phyloP scores from a whole-genome alignment of 1,139 yeast genomes.

The Wickerhamomyces sp. region DNA sequence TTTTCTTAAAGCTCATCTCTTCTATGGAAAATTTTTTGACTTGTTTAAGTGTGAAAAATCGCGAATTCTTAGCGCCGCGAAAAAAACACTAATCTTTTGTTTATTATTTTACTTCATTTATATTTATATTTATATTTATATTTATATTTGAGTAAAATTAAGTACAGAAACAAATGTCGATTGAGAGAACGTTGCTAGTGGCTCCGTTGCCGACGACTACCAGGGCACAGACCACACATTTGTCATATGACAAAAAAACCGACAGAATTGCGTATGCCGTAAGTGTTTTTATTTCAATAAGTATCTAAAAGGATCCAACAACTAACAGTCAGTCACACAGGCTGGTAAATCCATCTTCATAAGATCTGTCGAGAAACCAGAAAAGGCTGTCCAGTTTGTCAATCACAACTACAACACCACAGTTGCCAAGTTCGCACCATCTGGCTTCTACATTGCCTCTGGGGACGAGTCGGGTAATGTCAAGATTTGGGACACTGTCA shows the following conservation, averaged over 20 bases:
- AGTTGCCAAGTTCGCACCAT: constrained; percentile 82
- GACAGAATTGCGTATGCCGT: constrained; percentile 71
- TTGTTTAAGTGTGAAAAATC: background rate
- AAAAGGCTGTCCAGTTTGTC: constrained; percentile 55
- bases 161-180: no score
- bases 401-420: constrained; percentile 71
- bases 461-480: constrained; percentile 90
- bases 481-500: constrained; percentile 77
- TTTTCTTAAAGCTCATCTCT: background rate
- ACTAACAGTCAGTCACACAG: constrained; percentile 2
- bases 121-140: no score
- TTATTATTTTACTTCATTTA: no score
- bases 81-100: no score
- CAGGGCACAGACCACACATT: constrained; percentile 64
- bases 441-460: constrained; percentile 86
- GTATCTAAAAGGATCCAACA: background rate
- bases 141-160: no score
- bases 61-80: no score
- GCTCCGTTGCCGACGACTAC: constrained; percentile 80
- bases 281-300: constrained; percentile 2
- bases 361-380: constrained; percentile 55
- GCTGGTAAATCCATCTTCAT: constrained; percentile 77
- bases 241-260: constrained; percentile 66
- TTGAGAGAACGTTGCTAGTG: constrained; percentile 16
- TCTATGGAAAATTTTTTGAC: background rate